phyloP scores from a whole-genome alignment of 2,329 filamentous ascomycete genomes.

The Fusarium euwallaceae region DNA sequence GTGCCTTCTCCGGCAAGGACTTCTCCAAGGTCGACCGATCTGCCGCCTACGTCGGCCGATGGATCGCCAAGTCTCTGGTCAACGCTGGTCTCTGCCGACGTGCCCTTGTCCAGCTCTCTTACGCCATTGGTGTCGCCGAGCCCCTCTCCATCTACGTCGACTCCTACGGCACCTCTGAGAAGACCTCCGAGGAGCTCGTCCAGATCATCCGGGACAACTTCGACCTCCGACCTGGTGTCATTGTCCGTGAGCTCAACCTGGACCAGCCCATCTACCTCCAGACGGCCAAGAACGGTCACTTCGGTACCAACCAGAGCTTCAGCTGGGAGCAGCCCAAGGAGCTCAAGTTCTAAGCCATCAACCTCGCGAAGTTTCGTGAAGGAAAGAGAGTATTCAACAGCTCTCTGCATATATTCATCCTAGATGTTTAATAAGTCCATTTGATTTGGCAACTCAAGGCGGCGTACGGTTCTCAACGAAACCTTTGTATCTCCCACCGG shows the following conservation, averaged over 20 bases:
- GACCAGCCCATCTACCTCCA: constrained; percentile 97
- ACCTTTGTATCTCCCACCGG: constrained; percentile 54
- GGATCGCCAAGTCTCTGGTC: constrained; percentile 99
- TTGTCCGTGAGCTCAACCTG: constrained; percentile 96
- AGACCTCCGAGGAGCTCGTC: constrained; percentile 92
- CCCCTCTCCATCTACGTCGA: constrained; percentile 98
- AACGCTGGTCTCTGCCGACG: constrained; percentile 89
- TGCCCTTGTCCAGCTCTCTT: constrained; percentile 96
- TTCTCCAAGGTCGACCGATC: constrained; percentile 99
- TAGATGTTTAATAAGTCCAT: constrained; percentile 56
- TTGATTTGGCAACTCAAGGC: constrained; percentile 53
- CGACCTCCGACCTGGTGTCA: constrained; percentile 97
- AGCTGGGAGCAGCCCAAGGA: constrained; percentile 98
- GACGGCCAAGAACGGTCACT: constrained; percentile 99
- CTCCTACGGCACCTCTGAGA: constrained; percentile 93
- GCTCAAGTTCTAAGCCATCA: constrained; percentile 82
- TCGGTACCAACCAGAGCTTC: constrained; percentile 96
- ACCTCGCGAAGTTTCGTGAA: constrained; percentile 30
- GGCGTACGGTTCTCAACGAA: constrained; percentile 64
- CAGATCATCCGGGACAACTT: constrained; percentile 97
- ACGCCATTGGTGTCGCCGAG: constrained; percentile 99
- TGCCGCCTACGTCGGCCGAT: constrained; percentile 95
- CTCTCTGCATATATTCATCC: constrained; percentile 51
- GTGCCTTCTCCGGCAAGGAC: constrained; percentile 99
- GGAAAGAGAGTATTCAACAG: constrained; percentile 58